Conservation (phyloP, 1,284 basidiomycete species). For the Naganishia sp. region DNA sequence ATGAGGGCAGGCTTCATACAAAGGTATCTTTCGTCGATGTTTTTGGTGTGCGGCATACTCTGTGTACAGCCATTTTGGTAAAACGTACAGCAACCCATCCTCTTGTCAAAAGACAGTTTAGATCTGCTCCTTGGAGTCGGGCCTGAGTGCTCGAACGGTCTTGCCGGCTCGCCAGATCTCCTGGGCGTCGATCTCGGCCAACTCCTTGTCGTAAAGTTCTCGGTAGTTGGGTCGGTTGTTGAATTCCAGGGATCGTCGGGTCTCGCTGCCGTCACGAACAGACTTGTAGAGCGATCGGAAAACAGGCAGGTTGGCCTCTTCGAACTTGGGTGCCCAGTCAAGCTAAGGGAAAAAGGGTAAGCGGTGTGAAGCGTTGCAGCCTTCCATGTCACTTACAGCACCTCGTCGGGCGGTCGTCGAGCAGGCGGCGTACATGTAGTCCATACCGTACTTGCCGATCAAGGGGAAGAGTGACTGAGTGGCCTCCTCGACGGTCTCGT, state of each 20-base stretch:
- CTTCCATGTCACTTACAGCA: constrained; percentile 60
- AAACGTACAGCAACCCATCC: constrained; percentile 1
- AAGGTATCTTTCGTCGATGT: constrained; percentile 20
- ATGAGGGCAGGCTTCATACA: constrained; percentile 28
- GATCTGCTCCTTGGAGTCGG: constrained; percentile 32
- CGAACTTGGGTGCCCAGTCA: constrained; percentile 99
- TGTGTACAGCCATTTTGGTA: constrained; percentile 13
- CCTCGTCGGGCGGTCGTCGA: constrained; percentile 98
- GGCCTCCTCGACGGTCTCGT: constrained; percentile 99
- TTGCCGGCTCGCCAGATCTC: constrained; percentile 96
- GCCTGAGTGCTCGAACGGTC: constrained; percentile 40
- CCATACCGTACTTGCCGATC: constrained; percentile 96
- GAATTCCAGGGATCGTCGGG: constrained; percentile 94
- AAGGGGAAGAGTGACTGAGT: constrained; percentile 97
- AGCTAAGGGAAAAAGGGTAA: constrained; percentile 23
- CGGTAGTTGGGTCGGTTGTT: constrained; percentile 92
- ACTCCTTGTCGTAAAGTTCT: constrained; percentile 88
- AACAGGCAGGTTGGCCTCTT: constrained; percentile 86
- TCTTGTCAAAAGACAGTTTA: constrained; percentile 5
- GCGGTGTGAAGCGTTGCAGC: not conserved
- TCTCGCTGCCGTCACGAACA: constrained; percentile 93
- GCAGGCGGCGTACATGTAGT: constrained; percentile 99
- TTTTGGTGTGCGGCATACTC: constrained; percentile 12
- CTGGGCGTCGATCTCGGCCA: constrained; percentile 80
- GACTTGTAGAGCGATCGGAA: constrained; percentile 93